A percentile compares a stretch with the other conserved stretches of the same genome.
These are phyloP conservation scores for Penicillium sp. DNA, from an alignment of 2,329 filamentous ascomycete species.

Conservation along the genomic window DNA sequence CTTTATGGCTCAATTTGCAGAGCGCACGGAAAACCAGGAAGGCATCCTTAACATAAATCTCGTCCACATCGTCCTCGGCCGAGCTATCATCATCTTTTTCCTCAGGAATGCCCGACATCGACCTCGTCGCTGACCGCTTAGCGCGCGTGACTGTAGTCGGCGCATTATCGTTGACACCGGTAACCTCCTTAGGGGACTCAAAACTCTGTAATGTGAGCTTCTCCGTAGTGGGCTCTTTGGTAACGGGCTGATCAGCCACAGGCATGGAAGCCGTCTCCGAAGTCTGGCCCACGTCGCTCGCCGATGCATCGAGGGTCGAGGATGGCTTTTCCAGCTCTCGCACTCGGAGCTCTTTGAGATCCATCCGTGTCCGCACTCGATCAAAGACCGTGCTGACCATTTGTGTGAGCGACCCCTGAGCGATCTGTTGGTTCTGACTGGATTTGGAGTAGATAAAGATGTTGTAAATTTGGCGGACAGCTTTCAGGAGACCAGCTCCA, in stretches of 20 bases:
- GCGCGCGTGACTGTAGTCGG: constrained; percentile 58
- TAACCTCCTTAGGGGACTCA: constrained; percentile 60
- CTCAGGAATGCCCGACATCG: constrained; percentile 29
- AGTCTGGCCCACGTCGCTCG: constrained; percentile 43
- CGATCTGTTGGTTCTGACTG: constrained; percentile 89
- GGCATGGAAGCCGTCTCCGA: constrained; percentile 32
- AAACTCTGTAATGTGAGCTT: constrained; percentile 62
- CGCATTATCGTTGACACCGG: constrained; percentile 57
- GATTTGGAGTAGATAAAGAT: constrained; percentile 93
- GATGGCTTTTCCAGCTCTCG: constrained; percentile 32
- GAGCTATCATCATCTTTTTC: constrained; percentile 34
- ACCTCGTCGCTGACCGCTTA: constrained; percentile 44
- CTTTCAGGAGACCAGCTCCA: constrained; percentile 88
- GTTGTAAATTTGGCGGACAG: constrained; percentile 96
- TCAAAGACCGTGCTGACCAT: constrained; percentile 99
- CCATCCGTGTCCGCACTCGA: constrained; percentile 73
- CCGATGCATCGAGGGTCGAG: constrained; percentile 27
- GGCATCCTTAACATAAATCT: constrained; percentile 92
- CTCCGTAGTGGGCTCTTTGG: constrained; percentile 45
- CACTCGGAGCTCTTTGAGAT: constrained; percentile 73
- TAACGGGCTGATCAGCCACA: constrained; percentile 38
- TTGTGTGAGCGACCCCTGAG: constrained; percentile 90
- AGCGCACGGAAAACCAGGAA: constrained; percentile 96
- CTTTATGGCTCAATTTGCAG: constrained; percentile 92
- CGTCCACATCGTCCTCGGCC: constrained; percentile 65